These are phyloP conservation scores for Vachellia pachyceras DNA, from an alignment of 306 rosid genomes.

Conservation along the genomic window DNA sequence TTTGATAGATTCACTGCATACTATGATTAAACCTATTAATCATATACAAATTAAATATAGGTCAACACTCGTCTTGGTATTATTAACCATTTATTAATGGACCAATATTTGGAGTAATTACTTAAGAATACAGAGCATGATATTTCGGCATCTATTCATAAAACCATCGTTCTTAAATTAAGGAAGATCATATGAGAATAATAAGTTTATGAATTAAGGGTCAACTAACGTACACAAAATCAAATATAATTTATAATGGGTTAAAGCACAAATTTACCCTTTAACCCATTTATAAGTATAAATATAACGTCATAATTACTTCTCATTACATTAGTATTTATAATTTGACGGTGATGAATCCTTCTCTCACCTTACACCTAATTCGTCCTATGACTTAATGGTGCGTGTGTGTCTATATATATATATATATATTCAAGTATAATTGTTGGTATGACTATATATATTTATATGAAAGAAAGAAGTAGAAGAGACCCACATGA, in stretches of 20 bases:
- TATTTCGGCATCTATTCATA: too few relatives aligned
- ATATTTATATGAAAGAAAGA: not conserved
- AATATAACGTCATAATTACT: too few relatives aligned
- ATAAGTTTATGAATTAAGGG: not conserved
- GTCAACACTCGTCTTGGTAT: too few relatives aligned
- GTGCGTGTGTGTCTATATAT: too few relatives aligned
- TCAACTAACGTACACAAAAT: too few relatives aligned
- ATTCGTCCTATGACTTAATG: not conserved
- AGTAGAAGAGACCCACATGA: conserved; percentile 54
- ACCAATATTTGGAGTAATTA: too few relatives aligned
- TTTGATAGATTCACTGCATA: not conserved
- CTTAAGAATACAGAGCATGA: too few relatives aligned
- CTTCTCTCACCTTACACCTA: not conserved
- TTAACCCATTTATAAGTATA: not conserved
- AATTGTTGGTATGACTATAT: conserved; percentile 11
- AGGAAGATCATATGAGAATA: not conserved
- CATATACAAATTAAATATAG: not conserved
- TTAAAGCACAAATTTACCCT: too few relatives aligned
- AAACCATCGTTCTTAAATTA: not conserved
- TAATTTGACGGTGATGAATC: not conserved
- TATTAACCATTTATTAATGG: too few relatives aligned
- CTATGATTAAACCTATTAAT: not conserved
- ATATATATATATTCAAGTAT: not conserved
- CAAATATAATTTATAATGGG: too few relatives aligned
- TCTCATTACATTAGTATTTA: too few relatives aligned